Conservation (phyloP, 2,329 filamentous ascomycete species). For the Cordyceps fumosorosea region DNA sequence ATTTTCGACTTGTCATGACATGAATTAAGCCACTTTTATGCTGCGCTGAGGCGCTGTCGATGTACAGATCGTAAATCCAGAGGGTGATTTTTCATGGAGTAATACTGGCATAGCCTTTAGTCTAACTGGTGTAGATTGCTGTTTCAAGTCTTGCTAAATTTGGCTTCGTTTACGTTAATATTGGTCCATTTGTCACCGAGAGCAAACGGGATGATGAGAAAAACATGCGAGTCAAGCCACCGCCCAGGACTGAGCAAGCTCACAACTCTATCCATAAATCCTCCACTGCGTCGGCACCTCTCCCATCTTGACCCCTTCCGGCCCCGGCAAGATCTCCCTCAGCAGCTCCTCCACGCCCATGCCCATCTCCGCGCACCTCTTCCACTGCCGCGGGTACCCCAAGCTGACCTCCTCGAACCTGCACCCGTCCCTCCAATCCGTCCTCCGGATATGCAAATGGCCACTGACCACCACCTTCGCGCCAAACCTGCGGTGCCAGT, state of each 20-base stretch:
- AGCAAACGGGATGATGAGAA: no score
- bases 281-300: conserved; percentile 6
- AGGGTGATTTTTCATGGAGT: no score
- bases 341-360: conserved; percentile 27
- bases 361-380: conserved; percentile 22
- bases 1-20: background rate
- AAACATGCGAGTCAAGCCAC: no score
- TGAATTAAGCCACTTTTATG: background rate
- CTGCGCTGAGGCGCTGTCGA: background rate
- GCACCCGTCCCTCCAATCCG: conserved; percentile 31
- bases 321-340: conserved; percentile 24
- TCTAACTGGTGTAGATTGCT: no score
- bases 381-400: conserved; percentile 33
- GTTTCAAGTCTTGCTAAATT: no score
- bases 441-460: conserved; percentile 31
- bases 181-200: no score
- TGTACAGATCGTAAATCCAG: no score
- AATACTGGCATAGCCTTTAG: no score
- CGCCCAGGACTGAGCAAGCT: no score
- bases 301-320: background rate
- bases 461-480: conserved; percentile 31
- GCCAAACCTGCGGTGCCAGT: conserved; percentile 29
- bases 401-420: conserved; percentile 32
- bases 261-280: conserved; percentile 1
- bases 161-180: no score